Evolutionary conservation across 495 filamentous ascomycete species (phyloP).

Genomic region (Hypoxylon perforatum): DNA sequence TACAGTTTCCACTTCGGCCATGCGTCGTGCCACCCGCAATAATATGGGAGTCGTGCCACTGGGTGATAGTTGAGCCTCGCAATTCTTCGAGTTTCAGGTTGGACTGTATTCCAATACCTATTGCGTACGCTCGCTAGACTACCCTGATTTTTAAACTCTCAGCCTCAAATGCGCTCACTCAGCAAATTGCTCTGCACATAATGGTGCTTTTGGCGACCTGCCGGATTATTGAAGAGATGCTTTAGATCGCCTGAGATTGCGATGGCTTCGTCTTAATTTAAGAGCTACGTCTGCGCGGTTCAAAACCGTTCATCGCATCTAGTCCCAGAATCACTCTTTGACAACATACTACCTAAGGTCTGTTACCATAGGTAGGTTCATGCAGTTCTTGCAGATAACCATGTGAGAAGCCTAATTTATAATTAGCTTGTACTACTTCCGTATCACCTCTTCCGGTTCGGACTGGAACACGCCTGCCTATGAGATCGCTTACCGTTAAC

Average conservation of each 20-base stretch:
- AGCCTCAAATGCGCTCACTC: background rate
- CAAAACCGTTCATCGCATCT: too few relatives aligned
- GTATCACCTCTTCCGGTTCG: background rate
- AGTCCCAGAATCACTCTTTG: background rate
- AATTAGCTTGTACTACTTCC: background rate
- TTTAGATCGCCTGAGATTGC: background rate
- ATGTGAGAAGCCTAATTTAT: background rate
- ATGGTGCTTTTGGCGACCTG: background rate
- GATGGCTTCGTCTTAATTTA: background rate
- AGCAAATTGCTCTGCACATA: background rate
- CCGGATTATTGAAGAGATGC: background rate
- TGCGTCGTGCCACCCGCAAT: constrained; percentile 3
- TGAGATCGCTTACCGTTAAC: background rate
- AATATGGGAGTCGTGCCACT: background rate
- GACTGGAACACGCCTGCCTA: background rate
- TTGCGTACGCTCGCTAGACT: background rate
- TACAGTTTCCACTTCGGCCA: constrained; percentile 2
- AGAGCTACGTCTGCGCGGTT: background rate
- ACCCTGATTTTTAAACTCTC: background rate
- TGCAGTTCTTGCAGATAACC: background rate
- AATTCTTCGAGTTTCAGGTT: background rate
- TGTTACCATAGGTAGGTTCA: background rate
- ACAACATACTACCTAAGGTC: background rate
- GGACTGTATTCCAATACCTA: too few relatives aligned
- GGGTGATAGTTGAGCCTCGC: background rate